A percentile compares a stretch with the other conserved stretches of the same genome.
phyloP scores from a whole-genome alignment of 768 basidiomycete genomes.

The Termitomyces sp. region DNA sequence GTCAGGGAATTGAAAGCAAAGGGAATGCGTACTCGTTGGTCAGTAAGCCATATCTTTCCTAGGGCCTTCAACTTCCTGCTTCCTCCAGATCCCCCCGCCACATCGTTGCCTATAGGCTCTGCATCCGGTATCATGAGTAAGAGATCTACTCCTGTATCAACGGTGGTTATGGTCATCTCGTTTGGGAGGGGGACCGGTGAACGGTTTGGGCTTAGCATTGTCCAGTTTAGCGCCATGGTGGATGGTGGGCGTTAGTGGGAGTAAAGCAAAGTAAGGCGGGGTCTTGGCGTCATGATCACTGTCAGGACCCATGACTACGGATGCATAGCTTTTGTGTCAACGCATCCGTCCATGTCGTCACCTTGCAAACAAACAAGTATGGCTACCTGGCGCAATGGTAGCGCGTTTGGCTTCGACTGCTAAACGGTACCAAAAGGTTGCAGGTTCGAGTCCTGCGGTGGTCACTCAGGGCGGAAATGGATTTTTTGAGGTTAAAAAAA shows the following conservation, averaged over 20 bases:
- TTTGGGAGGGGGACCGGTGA: slow-evolving; percentile 62
- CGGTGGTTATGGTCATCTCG: slow-evolving; percentile 56
- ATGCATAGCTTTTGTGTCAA: neutral
- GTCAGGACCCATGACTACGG: neutral
- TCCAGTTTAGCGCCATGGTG: slow-evolving; percentile 79
- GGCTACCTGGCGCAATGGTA: slow-evolving; percentile 92
- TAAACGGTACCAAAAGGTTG: slow-evolving; percentile 84
- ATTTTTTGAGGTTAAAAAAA: too few species aligned
- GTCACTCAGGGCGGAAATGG: too few species aligned
- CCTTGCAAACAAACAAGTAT: slow-evolving; percentile 10
- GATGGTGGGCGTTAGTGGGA: slow-evolving; percentile 27
- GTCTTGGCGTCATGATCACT: neutral
- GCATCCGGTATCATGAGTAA: slow-evolving; percentile 56
- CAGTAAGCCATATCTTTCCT: slow-evolving; percentile 66
- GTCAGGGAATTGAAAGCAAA: neutral
- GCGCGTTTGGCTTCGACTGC: slow-evolving; percentile 93
- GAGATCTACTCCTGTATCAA: slow-evolving; percentile 60
- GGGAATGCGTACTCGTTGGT: slow-evolving; percentile 60
- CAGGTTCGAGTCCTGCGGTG: slow-evolving; percentile 96
- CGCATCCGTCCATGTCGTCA: neutral
- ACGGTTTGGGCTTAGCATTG: slow-evolving; percentile 58
- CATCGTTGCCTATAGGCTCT: slow-evolving; percentile 37
- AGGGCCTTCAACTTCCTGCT: slow-evolving; percentile 54
- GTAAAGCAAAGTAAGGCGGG: neutral
- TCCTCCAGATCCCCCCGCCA: slow-evolving; percentile 54